A percentile compares a stretch with the other conserved stretches of the same genome.
Conservation (phyloP, 176 grass and related monocot genomes). For the Oryza meyeriana region DNA sequence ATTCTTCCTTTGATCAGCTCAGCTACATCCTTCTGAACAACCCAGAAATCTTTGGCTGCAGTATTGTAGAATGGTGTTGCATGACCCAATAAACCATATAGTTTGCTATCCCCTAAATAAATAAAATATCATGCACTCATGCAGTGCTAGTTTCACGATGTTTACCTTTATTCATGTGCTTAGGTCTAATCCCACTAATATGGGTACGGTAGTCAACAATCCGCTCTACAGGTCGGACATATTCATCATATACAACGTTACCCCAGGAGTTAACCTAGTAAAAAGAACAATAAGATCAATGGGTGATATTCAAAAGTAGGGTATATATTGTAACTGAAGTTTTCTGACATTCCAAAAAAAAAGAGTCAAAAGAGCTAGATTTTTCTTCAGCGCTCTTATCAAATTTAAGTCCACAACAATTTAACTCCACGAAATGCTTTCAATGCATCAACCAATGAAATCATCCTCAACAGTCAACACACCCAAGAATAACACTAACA, state of each 20-base stretch:
- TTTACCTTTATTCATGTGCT: constrained; percentile 88
- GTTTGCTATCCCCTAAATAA: neutral
- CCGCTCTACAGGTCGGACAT: constrained; percentile 67
- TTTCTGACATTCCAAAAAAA: neutral
- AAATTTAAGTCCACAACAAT: neutral
- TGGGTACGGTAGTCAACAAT: constrained; percentile 81
- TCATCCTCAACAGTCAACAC: neutral
- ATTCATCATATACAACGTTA: constrained; percentile 79
- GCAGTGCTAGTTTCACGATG: neutral
- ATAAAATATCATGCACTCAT: constrained; percentile 23
- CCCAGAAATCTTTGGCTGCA: constrained; percentile 79
- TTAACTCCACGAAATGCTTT: constrained; percentile 17
- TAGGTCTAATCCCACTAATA: constrained; percentile 93
- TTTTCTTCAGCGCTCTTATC: constrained; percentile 1
- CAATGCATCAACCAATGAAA: neutral
- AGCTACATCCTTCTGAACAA: constrained; percentile 69
- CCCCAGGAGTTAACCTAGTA: constrained; percentile 84
- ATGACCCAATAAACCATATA: constrained; percentile 11
- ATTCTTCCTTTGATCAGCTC: constrained; percentile 80
- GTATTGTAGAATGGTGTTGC: constrained; percentile 27
- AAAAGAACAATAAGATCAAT: constrained; percentile 21
- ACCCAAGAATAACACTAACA: neutral
- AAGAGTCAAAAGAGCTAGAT: neutral
- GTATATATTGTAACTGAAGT: neutral
- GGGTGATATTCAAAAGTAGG: neutral